Evolutionary conservation across 371 early-diverging fungal genomes (phyloP), one percentile per base, ranked within the genome.

Genomic region (Mortierella sp.): DNA sequence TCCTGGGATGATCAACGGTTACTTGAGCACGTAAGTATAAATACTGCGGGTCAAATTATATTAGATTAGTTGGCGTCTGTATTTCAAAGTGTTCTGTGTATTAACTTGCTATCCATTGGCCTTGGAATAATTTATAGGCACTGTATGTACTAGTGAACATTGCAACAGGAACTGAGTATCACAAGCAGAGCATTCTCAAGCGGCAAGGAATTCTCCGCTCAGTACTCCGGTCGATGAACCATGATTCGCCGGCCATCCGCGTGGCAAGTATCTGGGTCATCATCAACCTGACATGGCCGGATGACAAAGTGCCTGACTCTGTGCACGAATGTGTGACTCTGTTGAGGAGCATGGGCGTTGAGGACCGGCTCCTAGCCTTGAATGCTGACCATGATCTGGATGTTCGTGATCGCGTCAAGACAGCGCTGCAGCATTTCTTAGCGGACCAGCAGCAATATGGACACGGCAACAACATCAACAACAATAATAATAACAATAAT

Each of bases 271-370:
- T 92, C 19, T 97, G 97, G 97, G 93, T 93, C 80, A 88, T 96
- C 42, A 95, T 96, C 70, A 97, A 97, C 83, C 90, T 96, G 84
- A 95, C 96, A 7, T 96, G 96, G 95, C 82, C 89, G 0, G 96
- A 96, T 19, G 96, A 96, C 31, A 88, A 88, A 11, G 82, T 54
- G 21, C 31, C 31, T 24, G n/a, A 65, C 50, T 89, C 87, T 16
- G 78, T 89, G 2, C 79, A 78, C 34, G 89, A 89, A 2, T 88
- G 94, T 47, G 81, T 92, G 8, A 72, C 54, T 13, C 57, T 79
- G 3, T 78, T 95, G 65, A 82, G 90, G 48, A 89, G 83, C 8
- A 79, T 94, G 50, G 95, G 95, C 8, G 89, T 95, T 28, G 94
- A 94, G 73, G 89, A 93, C 8, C 88, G 88, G 70, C 83, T 97